Evolutionary conservation across 2,329 filamentous ascomycete species (phyloP), one percentile per base, ranked within the genome.

Genomic region (Cercospora nicotianae): DNA sequence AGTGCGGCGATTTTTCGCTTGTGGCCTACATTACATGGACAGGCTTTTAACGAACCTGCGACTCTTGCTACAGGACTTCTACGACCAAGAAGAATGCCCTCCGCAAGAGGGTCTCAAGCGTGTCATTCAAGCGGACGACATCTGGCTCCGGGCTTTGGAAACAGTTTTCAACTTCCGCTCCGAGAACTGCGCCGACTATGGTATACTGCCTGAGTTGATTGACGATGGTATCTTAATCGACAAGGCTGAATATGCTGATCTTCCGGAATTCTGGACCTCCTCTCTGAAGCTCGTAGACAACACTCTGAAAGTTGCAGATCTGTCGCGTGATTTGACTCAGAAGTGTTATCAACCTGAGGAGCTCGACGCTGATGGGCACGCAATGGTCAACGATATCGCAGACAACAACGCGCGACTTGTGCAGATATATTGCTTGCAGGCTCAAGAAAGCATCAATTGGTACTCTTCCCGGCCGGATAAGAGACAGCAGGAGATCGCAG

Each of bases 181-280:
- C 69, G 85, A 87, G 39, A 90, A 94, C 73, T 83, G 90, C 12
- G 80, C 83, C 2, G 80, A 87, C 3, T 98, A 97, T 77, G 93
- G 92, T 2, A 84, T 97, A 4, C 84, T 86, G 18, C 81, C 86
- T 16, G 91, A 93, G 70, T 81, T 86, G 62, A 79, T 95, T 33
- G 71, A 75, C 9, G 80, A 83, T 58, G 81, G 82, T 55, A 73
- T 84, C 16, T 74, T 84, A 5, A 77, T 76, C 16, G 76, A 78
- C 23, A 81, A 85, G 16, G 86, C 87, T 55, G 94, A 93, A 75
- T 79, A 75, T 53, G 85, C 89, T 20, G 87, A 85, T 10, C 83
- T 97, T 8, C 87, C 90, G 0, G 89, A 92, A 68, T 91, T 94
- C 55, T 99, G 95, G 95, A 97, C 94, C 0, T 93, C 92, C 16